phyloP scores from a whole-genome alignment of 495 filamentous ascomycete species.

The Annulohypoxylon bovei region DNA sequence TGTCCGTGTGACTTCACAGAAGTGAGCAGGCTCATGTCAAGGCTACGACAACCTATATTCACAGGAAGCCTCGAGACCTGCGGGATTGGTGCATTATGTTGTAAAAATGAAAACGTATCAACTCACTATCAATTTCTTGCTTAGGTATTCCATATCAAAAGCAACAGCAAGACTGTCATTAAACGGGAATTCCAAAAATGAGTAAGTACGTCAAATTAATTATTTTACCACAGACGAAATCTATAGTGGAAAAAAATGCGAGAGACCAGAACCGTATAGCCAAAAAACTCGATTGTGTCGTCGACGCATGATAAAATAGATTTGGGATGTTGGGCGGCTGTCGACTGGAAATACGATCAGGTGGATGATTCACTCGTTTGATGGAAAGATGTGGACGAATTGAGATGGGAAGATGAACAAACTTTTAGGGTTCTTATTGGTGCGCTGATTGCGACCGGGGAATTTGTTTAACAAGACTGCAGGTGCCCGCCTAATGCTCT shows the following conservation, averaged over 20 bases:
- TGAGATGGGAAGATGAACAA: not conserved
- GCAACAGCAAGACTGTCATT: not conserved
- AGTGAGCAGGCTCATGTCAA: not conserved
- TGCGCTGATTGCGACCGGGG: slow-evolving; percentile 1
- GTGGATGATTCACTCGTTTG: slow-evolving; percentile 2
- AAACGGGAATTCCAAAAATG: not conserved
- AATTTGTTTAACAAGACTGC: not conserved
- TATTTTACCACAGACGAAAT: not conserved
- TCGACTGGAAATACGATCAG: not conserved
- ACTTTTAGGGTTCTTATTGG: not conserved
- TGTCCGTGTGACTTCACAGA: not conserved
- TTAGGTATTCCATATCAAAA: slow-evolving; percentile 30
- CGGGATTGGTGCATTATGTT: not conserved
- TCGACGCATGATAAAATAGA: slow-evolving; percentile 24
- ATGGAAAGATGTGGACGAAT: not conserved
- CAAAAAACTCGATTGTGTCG: slow-evolving; percentile 15
- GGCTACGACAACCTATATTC: not conserved
- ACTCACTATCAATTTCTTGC: slow-evolving; percentile 37
- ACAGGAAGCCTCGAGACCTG: not conserved
- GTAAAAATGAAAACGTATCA: not conserved
- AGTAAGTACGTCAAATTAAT: slow-evolving; percentile 1
- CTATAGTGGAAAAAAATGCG: slow-evolving; percentile 22
- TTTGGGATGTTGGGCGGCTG: not conserved
- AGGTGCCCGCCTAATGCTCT: not conserved
- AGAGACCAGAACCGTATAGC: slow-evolving; percentile 26